Base-by-base conservation (phyloP, 2,329 filamentous ascomycete species). In the Apiospora aurea region DNA sequence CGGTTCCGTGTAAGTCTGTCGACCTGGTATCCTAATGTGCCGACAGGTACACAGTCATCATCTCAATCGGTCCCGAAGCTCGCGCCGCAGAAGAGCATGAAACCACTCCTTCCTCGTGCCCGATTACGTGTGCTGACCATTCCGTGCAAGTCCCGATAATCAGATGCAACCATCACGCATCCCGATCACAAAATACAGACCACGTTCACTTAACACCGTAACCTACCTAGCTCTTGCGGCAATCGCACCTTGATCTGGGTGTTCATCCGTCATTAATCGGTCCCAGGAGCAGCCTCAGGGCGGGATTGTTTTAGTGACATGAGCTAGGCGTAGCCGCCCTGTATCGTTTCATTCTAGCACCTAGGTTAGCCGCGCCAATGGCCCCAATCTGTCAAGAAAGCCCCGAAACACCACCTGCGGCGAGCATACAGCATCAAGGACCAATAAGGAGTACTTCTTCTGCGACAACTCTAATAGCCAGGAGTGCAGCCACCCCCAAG, bases 61-160 rank as follows among this genome's bases (percentile, higher is more conserved):
- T 53, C 49, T 53, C 49, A 26, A 29, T 53, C 49, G 49, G 49
- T 53, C 24, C 49, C 49, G 53, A 38, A 38, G 53, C 53, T 61
- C 11, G 7, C 29, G 29, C 53, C 53, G 16, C 53, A 61, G 53
- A 53, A n/a, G 13, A 10, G 49, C 49, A 61, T 61, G 53, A 61
- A 53, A 53, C 49, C 6, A 11, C 53, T 21, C 4, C 34, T 8
- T 29, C 26, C 53, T 34, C 29, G 53, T 29, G 53, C 26, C 53
- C 53, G 53, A 21, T 18, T 47, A 46, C 6, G 24, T 14, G 51
- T 13, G 29, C 7, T 13, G 26, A 61, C 26, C 53, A 11, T n/a
- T 38, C 18, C 38, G 53, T 61, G 16, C 53, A 21, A 61, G 29
- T 21, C 10, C 10, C 29, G 18, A 26, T 7, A 61, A 61, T 38